phyloP scores from a whole-genome alignment of 129 eudicot genomes.

The Escallonia herrerae region DNA sequence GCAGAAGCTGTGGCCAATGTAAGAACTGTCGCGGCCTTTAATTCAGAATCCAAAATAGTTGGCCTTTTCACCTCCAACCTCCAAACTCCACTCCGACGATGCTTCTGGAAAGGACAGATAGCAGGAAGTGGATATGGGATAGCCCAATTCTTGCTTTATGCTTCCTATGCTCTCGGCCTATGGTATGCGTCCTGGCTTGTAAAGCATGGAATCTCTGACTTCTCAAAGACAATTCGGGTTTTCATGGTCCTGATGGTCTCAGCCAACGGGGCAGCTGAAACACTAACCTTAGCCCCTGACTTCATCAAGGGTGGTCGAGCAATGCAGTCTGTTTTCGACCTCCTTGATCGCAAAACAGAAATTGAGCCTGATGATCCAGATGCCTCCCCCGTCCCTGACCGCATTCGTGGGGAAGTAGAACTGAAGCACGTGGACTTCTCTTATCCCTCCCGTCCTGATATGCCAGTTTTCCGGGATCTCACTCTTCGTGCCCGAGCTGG shows the following conservation, averaged over 20 bases:
- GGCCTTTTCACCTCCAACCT: constrained; percentile 62
- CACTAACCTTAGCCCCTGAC: constrained; percentile 90
- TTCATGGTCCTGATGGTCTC: constrained; percentile 99
- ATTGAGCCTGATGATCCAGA: constrained; percentile 80
- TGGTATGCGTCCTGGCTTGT: constrained; percentile 99
- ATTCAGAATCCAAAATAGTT: constrained; percentile 76
- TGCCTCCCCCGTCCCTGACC: constrained; percentile 57
- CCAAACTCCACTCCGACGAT: constrained; percentile 58
- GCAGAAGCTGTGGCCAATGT: constrained; percentile 92
- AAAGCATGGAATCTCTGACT: constrained; percentile 89
- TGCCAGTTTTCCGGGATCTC: constrained; percentile 55
- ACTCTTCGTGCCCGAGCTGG: constrained; percentile 82
- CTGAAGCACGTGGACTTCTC: constrained; percentile 83
- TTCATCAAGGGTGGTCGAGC: constrained; percentile 98
- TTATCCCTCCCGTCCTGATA: constrained; percentile 86
- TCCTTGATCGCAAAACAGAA: constrained; percentile 81
- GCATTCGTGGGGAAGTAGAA: constrained; percentile 87
- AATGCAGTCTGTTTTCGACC: constrained; percentile 80
- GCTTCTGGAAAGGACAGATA: constrained; percentile 97
- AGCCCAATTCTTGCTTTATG: constrained; percentile 89
- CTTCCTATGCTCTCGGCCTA: constrained; percentile 88
- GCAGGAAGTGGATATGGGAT: constrained; percentile 91
- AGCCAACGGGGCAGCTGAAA: constrained; percentile 96
- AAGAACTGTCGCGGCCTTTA: constrained; percentile 94
- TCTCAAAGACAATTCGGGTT: constrained; percentile 89